These are phyloP conservation scores for Hypoxylon fragiforme DNA, from an alignment of 495 filamentous ascomycete genomes.

Conservation along the genomic window DNA sequence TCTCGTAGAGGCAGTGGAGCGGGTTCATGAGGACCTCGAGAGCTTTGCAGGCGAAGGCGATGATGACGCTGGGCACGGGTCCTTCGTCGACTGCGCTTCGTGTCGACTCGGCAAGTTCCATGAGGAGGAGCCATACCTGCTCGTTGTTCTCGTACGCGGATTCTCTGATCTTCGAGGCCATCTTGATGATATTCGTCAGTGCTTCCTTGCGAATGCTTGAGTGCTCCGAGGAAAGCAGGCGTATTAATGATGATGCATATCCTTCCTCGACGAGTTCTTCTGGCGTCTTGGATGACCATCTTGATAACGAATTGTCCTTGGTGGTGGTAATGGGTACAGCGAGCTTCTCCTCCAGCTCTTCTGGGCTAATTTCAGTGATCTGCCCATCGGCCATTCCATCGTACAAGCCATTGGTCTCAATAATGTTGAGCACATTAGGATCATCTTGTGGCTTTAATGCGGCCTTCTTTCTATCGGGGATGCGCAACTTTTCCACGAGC, in stretches of 20 bases:
- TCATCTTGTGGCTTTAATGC: background rate
- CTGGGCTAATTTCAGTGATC: constrained; percentile 9
- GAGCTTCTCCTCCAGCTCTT: constrained; percentile 41
- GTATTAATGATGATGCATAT: constrained; percentile 64
- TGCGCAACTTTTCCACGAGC: constrained; percentile 16
- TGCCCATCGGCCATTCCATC: background rate
- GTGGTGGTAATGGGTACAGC: constrained; percentile 38
- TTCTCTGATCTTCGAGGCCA: constrained; percentile 66
- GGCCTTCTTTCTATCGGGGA: constrained; percentile 12
- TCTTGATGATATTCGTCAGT: constrained; percentile 64
- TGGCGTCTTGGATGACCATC: constrained; percentile 74
- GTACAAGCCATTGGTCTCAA: background rate
- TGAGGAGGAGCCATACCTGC: constrained; percentile 72
- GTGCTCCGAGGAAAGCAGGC: constrained; percentile 74
- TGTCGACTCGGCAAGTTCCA: constrained; percentile 76
- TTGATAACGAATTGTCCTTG: constrained; percentile 63
- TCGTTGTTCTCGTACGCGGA: constrained; percentile 76
- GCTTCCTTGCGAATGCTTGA: constrained; percentile 76
- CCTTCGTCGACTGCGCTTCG: constrained; percentile 53
- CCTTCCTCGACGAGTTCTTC: constrained; percentile 76
- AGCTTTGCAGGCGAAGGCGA: constrained; percentile 72
- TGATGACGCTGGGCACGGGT: constrained; percentile 71
- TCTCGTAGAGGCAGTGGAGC: constrained; percentile 79
- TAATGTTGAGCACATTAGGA: background rate
- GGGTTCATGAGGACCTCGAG: constrained; percentile 73